Conservation (phyloP, 805 yeast genomes). For the Starmerella tilneyi region DNA sequence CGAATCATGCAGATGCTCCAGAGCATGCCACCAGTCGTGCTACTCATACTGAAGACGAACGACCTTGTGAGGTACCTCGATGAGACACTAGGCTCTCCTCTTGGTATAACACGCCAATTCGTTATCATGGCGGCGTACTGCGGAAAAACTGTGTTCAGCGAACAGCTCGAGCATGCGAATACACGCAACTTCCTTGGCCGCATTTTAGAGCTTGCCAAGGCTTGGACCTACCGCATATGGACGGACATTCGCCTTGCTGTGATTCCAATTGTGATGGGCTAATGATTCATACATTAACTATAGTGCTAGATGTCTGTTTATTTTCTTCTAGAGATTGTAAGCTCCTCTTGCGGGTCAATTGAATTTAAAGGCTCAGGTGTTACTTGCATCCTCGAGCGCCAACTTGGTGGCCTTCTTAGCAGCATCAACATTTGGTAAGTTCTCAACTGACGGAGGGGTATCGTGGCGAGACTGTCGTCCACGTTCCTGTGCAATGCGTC, state of each 20-base stretch:
- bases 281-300: no score
- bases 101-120: conserved; percentile 82
- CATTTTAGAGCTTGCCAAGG: no score
- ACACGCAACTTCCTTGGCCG: neutral
- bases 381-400: conserved; percentile 9
- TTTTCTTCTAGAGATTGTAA: no score
- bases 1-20: conserved; percentile 72
- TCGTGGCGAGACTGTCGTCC: neutral
- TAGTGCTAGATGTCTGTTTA: no score
- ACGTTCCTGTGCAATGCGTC: conserved; percentile 24
- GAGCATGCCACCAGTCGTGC: conserved; percentile 71
- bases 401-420: conserved; percentile 11
- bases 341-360: no score
- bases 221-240: conserved; percentile 11
- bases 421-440: conserved; percentile 5
- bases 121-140: conserved; percentile 84
- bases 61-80: conserved; percentile 85
- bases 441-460: neutral
- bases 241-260: neutral
- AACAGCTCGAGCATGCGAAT: conserved; percentile 33
- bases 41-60: conserved; percentile 82
- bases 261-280: neutral
- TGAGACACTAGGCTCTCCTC: conserved; percentile 66
- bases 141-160: conserved; percentile 67
- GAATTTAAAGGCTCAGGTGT: neutral